Percentiles rank a stretch among this genome's conserved stretches.
Conservation (phyloP, 2,329 filamentous ascomycete genomes). For the Helminthosporium solani region DNA sequence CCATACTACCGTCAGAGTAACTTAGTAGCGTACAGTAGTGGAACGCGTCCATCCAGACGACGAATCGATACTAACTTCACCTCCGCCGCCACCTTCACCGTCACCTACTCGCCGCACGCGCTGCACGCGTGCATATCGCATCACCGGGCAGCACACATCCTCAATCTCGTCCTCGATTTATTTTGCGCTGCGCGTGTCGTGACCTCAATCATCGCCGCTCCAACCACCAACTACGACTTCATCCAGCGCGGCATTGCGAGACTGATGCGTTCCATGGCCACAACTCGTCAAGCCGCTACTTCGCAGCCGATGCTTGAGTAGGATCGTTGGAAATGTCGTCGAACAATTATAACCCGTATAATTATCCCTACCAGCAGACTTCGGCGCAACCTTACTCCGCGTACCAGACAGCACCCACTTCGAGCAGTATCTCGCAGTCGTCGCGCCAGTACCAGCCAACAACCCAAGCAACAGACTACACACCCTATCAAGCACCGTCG, state of each 20-base stretch:
- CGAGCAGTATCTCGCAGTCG: constrained; percentile 19
- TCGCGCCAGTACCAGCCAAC: constrained; percentile 29
- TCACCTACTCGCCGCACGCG: constrained; percentile 7
- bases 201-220: too few species aligned
- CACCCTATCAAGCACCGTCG: constrained; percentile 24
- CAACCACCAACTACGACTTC: too few species aligned
- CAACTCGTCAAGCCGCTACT: too few species aligned
- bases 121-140: too few species aligned
- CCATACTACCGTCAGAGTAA: too few species aligned
- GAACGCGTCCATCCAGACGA: constrained; percentile 1
- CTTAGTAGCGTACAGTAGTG: too few species aligned
- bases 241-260: too few species aligned
- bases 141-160: too few species aligned
- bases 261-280: too few species aligned
- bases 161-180: too few species aligned
- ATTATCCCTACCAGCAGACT: constrained; percentile 30
- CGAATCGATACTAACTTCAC: neutral
- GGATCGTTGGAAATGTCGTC: constrained; percentile 21
- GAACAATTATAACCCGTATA: constrained; percentile 30
- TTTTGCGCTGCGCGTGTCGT: too few species aligned
- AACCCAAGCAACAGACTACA: constrained; percentile 29
- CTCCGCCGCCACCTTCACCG: neutral
- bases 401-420: constrained; percentile 26
- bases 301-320: too few species aligned
- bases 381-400: constrained; percentile 30